Conservation (phyloP, 345 rosid genomes). For the Acer negundo region DNA sequence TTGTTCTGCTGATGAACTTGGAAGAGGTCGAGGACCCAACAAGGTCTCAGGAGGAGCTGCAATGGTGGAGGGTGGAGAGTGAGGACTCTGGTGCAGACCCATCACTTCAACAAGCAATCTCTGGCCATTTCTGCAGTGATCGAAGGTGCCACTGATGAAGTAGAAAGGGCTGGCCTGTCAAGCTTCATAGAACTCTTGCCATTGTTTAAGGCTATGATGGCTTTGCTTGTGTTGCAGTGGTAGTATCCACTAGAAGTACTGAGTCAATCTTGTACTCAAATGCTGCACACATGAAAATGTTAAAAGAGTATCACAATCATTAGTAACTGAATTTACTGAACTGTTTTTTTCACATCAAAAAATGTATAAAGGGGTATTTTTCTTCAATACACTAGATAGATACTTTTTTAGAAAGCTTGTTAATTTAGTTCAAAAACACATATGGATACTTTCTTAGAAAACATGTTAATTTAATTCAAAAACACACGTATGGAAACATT, state of each 20-base stretch:
- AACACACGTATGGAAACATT: too few relatives aligned
- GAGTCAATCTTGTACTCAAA: conserved; percentile 78
- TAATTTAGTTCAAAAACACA: too few relatives aligned
- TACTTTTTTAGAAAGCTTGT: too few relatives aligned
- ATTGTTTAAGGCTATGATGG: conserved; percentile 48
- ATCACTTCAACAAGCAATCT: conserved; percentile 69
- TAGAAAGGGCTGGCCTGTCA: conserved; percentile 69
- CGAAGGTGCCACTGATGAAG: conserved; percentile 62
- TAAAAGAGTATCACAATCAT: background rate
- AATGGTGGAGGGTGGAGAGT: conserved; percentile 27
- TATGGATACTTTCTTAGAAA: too few relatives aligned
- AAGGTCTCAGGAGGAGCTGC: conserved; percentile 36
- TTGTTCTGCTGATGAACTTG: conserved; percentile 30
- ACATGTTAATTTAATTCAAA: too few relatives aligned
- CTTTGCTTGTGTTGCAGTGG: conserved; percentile 62
- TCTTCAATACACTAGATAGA: background rate
- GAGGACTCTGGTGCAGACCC: conserved; percentile 39
- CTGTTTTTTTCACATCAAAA: background rate
- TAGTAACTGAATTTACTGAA: background rate
- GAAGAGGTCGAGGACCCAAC: conserved; percentile 34
- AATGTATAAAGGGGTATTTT: too few relatives aligned
- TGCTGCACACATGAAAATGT: conserved; percentile 28
- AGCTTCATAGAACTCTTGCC: conserved; percentile 58
- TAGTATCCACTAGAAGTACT: conserved; percentile 66
- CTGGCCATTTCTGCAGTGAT: conserved; percentile 81